A percentile compares a stretch with the other conserved stretches of the same genome.
These are phyloP conservation scores for Cyphellophora attinorum DNA, from an alignment of 2,329 filamentous ascomycete species.

Conservation along the genomic window DNA sequence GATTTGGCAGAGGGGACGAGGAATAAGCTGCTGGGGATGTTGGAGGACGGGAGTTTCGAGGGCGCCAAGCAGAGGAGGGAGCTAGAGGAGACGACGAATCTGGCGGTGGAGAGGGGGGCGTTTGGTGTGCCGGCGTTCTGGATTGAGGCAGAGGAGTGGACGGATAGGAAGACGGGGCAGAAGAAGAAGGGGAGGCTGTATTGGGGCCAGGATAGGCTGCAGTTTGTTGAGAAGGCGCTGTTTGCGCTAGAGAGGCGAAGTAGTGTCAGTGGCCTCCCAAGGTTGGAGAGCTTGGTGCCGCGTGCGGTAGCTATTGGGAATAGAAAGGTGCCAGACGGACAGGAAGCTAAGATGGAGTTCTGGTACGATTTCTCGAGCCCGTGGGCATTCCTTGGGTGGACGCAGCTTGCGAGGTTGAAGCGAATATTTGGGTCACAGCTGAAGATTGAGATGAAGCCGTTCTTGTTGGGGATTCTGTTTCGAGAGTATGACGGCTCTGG, in stretches of 20 bases:
- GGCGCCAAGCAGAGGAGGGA: constrained; percentile 1
- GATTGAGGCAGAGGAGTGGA: constrained; percentile 3
- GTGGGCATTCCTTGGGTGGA: constrained; percentile 12
- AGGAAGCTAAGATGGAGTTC: constrained; percentile 10
- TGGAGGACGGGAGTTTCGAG: constrained; percentile 5
- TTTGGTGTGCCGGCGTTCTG: constrained; percentile 10
- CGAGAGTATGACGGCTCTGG: constrained; percentile 2
- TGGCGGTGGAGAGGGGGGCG: constrained; percentile 6
- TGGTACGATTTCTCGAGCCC: constrained; percentile 15
- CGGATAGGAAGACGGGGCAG: background rate
- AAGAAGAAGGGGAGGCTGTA: constrained; percentile 5
- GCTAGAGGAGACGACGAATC: constrained; percentile 7
- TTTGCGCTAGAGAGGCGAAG: constrained; percentile 3
- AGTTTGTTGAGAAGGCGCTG: constrained; percentile 9
- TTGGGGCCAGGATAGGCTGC: constrained; percentile 13
- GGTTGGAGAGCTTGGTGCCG: constrained; percentile 4
- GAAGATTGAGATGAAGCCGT: constrained; percentile 13
- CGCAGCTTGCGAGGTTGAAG: constrained; percentile 8
- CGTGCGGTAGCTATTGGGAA: constrained; percentile 2
- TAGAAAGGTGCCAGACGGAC: constrained; percentile 1
- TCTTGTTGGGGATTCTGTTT: constrained; percentile 11
- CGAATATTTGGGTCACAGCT: constrained; percentile 7
- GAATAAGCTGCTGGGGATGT: background rate
- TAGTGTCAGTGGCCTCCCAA: background rate
- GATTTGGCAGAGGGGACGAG: constrained; percentile 1